phyloP scores from a whole-genome alignment of 169 alveolate species.

The Condylostoma magnum region DNA sequence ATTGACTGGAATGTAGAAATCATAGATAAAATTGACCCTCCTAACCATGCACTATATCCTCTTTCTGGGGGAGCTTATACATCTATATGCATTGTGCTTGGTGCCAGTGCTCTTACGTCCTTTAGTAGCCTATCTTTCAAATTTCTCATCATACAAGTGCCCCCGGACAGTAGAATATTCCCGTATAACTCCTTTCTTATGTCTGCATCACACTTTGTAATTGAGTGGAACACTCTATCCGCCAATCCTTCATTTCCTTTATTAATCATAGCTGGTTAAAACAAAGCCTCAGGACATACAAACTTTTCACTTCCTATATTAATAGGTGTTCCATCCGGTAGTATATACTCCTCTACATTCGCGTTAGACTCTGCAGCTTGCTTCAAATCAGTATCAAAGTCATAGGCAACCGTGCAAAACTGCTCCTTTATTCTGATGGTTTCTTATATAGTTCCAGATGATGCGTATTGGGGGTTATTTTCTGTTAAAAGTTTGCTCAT shows the following conservation, averaged over 20 bases:
- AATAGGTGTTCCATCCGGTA: conserved; percentile 84
- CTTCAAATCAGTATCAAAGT: conserved; percentile 31
- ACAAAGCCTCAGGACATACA: conserved; percentile 84
- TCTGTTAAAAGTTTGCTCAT: conserved; percentile 51
- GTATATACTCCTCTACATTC: conserved; percentile 55
- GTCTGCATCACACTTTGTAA: conserved; percentile 82
- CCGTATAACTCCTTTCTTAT: conserved; percentile 68
- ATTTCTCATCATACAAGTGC: conserved; percentile 78
- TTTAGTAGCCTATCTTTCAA: conserved; percentile 80
- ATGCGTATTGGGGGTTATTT: conserved; percentile 73
- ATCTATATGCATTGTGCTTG: conserved; percentile 57
- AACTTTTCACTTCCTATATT: conserved; percentile 70
- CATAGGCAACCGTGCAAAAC: conserved; percentile 58
- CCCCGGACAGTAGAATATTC: conserved; percentile 84
- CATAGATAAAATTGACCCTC: conserved; percentile 83
- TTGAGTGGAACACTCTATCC: conserved; percentile 73
- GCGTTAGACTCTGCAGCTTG: conserved; percentile 44
- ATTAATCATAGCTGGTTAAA: conserved; percentile 75
- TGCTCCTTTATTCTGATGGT: conserved; percentile 75
- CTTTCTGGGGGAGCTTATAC: conserved; percentile 75
- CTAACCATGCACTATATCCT: conserved; percentile 80
- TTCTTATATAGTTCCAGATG: conserved; percentile 70
- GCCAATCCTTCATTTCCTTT: conserved; percentile 75
- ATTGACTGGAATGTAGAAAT: conserved; percentile 70
- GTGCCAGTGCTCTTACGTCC: conserved; percentile 75